Evolutionary conservation across 2,329 filamentous ascomycete species (phyloP).

Genomic region (Hymenoscyphus fraxineus): DNA sequence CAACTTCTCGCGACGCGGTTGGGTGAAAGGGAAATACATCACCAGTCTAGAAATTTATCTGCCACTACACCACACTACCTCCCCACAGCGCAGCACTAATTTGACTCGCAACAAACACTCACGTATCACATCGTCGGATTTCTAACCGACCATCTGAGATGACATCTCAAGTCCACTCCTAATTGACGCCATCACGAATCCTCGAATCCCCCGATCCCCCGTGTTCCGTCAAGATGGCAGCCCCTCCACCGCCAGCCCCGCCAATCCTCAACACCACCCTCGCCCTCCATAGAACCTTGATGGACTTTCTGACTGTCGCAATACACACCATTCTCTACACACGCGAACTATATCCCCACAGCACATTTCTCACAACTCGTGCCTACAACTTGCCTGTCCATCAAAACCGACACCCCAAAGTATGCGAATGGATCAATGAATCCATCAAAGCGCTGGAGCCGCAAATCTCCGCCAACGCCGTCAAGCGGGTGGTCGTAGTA

Average conservation of each 20-base stretch:
- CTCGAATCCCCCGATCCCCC: no score
- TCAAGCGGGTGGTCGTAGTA: constrained; percentile 36
- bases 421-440: constrained; percentile 67
- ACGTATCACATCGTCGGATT: no score
- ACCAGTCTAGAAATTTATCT: no score
- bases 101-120: no score
- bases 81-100: no score
- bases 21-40: no score
- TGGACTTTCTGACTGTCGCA: constrained; percentile 64
- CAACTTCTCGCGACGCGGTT: no score
- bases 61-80: no score
- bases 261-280: constrained; percentile 40
- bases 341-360: constrained; percentile 60
- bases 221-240: constrained; percentile 3
- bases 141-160: neutral
- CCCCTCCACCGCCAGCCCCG: constrained; percentile 19
- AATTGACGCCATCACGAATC: neutral
- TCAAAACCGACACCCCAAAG: constrained; percentile 65
- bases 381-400: constrained; percentile 70
- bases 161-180: neutral
- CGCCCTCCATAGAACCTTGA: constrained; percentile 54
- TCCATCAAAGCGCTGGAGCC: constrained; percentile 58
- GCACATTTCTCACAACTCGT: constrained; percentile 62
- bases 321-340: constrained; percentile 69
- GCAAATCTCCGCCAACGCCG: constrained; percentile 53